phyloP scores from a whole-genome alignment of 31 red algal species.

The Odonthalia washingtoniensis region DNA sequence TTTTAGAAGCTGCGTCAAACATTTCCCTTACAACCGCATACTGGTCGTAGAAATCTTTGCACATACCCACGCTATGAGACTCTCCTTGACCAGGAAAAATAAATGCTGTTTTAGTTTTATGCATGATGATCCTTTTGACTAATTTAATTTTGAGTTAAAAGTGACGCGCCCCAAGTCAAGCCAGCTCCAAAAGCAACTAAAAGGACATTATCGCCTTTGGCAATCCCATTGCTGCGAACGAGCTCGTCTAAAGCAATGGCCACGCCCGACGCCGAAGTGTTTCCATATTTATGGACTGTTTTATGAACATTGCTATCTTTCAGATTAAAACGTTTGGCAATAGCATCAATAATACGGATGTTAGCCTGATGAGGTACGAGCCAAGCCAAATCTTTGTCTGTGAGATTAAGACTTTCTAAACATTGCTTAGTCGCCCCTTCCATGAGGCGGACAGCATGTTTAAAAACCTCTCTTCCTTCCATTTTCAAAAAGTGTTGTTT shows the following conservation, averaged over 20 bases:
- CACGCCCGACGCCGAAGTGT: conserved; percentile 6
- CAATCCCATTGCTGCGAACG: background rate
- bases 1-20: background rate
- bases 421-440: background rate
- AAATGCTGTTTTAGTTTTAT: conserved; percentile 48
- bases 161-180: conserved; percentile 24
- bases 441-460: conserved; percentile 3
- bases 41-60: conserved; percentile 12
- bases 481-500: conserved; percentile 5
- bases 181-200: conserved; percentile 29
- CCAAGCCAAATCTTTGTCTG: conserved; percentile 10
- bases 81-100: conserved; percentile 90
- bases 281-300: conserved; percentile 12
- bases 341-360: conserved; percentile 4
- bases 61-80: conserved; percentile 82
- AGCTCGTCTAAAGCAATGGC: background rate
- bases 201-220: conserved; percentile 20
- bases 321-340: background rate
- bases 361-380: conserved; percentile 35
- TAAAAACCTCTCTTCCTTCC: conserved; percentile 12
- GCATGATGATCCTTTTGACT: background rate
- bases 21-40: background rate
- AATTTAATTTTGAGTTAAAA: background rate
- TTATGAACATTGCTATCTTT: background rate
- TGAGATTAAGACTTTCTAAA: background rate